Evolutionary conservation across 2,329 filamentous ascomycete genomes (phyloP).

Genomic region (Calonectria hongkongensis): DNA sequence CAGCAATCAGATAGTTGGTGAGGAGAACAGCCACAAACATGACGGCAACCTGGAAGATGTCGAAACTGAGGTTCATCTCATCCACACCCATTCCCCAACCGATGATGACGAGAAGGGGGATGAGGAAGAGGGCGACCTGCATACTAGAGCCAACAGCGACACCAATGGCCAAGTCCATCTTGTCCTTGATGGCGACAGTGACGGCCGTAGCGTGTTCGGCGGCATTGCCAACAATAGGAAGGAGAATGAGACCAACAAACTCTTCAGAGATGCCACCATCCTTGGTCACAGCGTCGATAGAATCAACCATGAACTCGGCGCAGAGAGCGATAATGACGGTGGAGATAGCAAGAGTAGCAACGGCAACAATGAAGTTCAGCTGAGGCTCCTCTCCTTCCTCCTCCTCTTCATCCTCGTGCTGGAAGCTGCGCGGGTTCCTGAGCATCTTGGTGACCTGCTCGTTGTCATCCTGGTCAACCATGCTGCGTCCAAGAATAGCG

Average conservation of each 20-base stretch:
- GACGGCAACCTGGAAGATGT: conserved; percentile 90
- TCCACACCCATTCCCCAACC: conserved; percentile 84
- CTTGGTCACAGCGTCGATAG: conserved; percentile 80
- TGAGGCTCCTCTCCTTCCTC: conserved; percentile 82
- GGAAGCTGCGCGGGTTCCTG: conserved; percentile 60
- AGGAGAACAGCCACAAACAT: conserved; percentile 89
- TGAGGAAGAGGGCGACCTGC: conserved; percentile 87
- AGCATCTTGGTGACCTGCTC: conserved; percentile 68
- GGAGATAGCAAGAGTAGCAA: conserved; percentile 81
- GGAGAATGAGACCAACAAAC: conserved; percentile 86
- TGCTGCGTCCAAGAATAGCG: conserved; percentile 61
- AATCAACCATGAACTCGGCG: conserved; percentile 85
- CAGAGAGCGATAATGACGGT: conserved; percentile 89
- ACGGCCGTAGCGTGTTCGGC: conserved; percentile 89
- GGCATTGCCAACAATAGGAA: conserved; percentile 89
- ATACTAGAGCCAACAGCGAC: conserved; percentile 88
- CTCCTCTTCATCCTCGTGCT: conserved; percentile 76
- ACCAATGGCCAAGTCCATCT: conserved; percentile 89
- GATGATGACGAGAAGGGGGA: conserved; percentile 84
- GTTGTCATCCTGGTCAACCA: conserved; percentile 60
- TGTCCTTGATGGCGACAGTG: conserved; percentile 87
- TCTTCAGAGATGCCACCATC: conserved; percentile 78
- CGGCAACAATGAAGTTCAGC: conserved; percentile 82
- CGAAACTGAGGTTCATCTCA: conserved; percentile 88
- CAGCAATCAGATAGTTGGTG: conserved; percentile 89